These are phyloP conservation scores for Lipomyces sp. DNA, from an alignment of 805 yeast genomes.

Conservation along the genomic window DNA sequence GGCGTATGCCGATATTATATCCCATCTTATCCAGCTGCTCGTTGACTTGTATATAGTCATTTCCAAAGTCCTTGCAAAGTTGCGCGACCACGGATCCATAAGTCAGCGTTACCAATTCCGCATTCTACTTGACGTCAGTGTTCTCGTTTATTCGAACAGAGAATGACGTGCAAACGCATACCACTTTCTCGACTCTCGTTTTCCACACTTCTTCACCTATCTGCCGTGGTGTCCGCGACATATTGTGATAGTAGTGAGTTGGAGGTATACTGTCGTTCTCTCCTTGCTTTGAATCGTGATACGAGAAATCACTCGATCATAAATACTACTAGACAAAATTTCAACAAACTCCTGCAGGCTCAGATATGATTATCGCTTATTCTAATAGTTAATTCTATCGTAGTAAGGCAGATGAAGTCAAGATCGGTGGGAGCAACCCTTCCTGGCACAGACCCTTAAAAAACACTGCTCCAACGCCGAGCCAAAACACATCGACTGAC, in stretches of 20 bases:
- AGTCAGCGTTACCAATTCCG: constrained; percentile 91
- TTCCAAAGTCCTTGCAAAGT: constrained; percentile 78
- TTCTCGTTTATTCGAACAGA: not conserved
- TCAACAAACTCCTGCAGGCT: not conserved
- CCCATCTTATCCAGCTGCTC: constrained; percentile 90
- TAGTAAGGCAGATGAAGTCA: not conserved
- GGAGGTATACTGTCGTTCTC: not conserved
- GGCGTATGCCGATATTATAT: constrained; percentile 85
- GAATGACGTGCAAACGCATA: constrained; percentile 47
- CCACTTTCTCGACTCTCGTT: constrained; percentile 80
- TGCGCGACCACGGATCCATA: constrained; percentile 95
- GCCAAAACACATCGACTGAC: too few relatives aligned
- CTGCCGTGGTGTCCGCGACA: constrained; percentile 49
- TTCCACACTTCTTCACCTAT: constrained; percentile 93
- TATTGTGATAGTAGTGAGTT: not conserved
- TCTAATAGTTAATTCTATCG: not conserved
- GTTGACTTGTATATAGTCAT: constrained; percentile 79
- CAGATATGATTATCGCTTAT: not conserved
- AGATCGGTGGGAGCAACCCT: too few relatives aligned
- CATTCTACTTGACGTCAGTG: constrained; percentile 56
- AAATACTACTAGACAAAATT: not conserved
- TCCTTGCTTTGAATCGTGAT: not conserved
- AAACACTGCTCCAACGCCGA: too few relatives aligned
- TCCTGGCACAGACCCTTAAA: too few relatives aligned
- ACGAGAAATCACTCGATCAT: not conserved